These are phyloP conservation scores for Xenosphaeropsis pyriputrescens DNA, from an alignment of 2,329 filamentous ascomycete species.

Conservation along the genomic window DNA sequence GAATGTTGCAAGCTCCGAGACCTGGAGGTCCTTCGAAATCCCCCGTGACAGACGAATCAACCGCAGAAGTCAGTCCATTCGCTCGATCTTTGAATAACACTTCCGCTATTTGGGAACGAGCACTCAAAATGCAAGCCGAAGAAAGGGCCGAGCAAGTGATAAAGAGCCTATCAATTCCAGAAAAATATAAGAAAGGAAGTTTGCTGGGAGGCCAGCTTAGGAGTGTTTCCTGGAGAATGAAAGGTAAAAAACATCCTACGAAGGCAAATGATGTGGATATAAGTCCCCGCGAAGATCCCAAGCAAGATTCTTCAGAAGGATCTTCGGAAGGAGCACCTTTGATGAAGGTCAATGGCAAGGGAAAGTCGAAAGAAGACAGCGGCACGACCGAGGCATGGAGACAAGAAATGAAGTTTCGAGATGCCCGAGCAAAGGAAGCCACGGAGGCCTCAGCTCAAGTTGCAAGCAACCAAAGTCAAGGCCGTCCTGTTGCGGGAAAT, in stretches of 20 bases:
- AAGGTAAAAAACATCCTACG: too few relatives aligned
- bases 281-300: too few relatives aligned
- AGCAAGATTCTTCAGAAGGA: too few relatives aligned
- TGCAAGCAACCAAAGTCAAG: background rate
- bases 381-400: too few relatives aligned
- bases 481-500: background rate
- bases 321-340: too few relatives aligned
- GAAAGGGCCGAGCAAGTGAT: background rate
- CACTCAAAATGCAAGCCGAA: background rate
- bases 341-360: too few relatives aligned
- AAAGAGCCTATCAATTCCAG: too few relatives aligned
- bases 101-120: background rate
- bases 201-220: background rate
- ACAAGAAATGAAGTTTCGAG: too few relatives aligned
- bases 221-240: background rate
- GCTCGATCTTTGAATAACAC: background rate
- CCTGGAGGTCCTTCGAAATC: background rate
- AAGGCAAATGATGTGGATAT: too few relatives aligned
- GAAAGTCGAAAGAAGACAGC: too few relatives aligned
- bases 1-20: background rate
- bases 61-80: background rate
- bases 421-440: background rate
- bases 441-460: background rate
- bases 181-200: too few relatives aligned
- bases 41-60: too few relatives aligned